A percentile compares a stretch with the other conserved stretches of the same genome.
phyloP scores from a whole-genome alignment of 2,329 filamentous ascomycete genomes.

The Gaeumannomyces sp. region DNA sequence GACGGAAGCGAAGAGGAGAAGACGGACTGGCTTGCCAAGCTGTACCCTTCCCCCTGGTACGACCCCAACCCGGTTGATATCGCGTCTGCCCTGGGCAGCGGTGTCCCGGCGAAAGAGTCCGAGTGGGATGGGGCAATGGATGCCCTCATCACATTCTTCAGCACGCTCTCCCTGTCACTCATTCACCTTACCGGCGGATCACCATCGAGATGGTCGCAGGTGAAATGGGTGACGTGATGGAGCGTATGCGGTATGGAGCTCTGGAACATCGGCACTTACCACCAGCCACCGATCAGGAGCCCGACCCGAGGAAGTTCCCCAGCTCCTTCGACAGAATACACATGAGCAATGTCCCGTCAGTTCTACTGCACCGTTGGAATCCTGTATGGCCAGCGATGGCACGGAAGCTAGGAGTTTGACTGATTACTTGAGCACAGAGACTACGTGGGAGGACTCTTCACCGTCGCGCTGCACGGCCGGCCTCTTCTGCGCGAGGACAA shows the following conservation, averaged over 20 bases:
- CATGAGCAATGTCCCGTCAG: slow-evolving; percentile 26
- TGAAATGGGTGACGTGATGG: slow-evolving; percentile 25
- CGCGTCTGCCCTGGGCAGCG: not conserved
- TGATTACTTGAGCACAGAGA: slow-evolving; percentile 16
- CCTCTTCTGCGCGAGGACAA: slow-evolving; percentile 21
- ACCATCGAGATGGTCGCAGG: slow-evolving; percentile 22
- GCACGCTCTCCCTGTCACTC: not conserved
- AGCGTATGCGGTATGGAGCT: slow-evolving; percentile 21
- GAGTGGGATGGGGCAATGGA: not conserved
- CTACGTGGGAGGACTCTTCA: slow-evolving; percentile 24
- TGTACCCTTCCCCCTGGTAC: not conserved
- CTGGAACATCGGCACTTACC: slow-evolving; percentile 16
- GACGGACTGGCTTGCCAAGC: not conserved
- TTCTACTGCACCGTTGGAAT: not conserved
- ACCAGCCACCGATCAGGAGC: slow-evolving; percentile 1
- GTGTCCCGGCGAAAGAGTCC: not conserved
- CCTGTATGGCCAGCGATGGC: not conserved
- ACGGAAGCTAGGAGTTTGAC: not conserved
- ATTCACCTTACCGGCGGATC: slow-evolving; percentile 7
- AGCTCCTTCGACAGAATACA: slow-evolving; percentile 22
- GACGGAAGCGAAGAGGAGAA: not conserved
- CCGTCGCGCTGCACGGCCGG: slow-evolving; percentile 17
- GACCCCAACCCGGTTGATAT: not conserved
- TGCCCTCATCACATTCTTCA: slow-evolving; percentile 4
- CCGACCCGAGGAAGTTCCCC: slow-evolving; percentile 20